Conservation (phyloP, 306 rosid species). For the Phaseolus lunatus region DNA sequence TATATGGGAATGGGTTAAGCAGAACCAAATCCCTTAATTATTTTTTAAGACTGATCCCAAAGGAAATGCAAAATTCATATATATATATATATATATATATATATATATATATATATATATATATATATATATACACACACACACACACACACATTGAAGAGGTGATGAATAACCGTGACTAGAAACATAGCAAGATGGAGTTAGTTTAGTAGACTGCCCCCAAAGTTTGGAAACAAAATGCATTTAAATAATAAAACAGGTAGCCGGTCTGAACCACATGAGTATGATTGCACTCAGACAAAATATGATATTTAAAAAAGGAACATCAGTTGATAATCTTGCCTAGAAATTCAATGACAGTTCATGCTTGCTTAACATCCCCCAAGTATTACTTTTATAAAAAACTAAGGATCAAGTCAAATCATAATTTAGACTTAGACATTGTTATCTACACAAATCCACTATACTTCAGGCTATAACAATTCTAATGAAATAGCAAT, state of each 20-base stretch:
- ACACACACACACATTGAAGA: too few species aligned
- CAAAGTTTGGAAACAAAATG: too few species aligned
- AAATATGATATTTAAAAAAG: background rate
- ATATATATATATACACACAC: too few species aligned
- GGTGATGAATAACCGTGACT: background rate
- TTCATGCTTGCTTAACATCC: background rate
- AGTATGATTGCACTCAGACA: background rate
- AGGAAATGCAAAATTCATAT: background rate
- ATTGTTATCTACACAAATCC: constrained; percentile 10
- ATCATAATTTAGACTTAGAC: background rate
- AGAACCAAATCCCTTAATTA: constrained; percentile 9
- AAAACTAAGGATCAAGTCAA: constrained; percentile 11
- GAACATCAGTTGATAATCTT: background rate
- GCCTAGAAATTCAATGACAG: constrained; percentile 17
- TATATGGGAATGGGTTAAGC: constrained; percentile 13
- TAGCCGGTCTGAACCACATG: background rate
- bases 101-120: too few species aligned
- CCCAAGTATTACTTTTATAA: background rate
- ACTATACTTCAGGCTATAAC: constrained; percentile 2
- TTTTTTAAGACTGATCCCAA: background rate
- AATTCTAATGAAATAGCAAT: background rate
- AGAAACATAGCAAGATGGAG: constrained; percentile 1
- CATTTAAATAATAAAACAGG: too few species aligned
- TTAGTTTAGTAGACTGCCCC: background rate
- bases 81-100: background rate